Conservation (phyloP, 306 rosid genomes). For the Quercus dentata region DNA sequence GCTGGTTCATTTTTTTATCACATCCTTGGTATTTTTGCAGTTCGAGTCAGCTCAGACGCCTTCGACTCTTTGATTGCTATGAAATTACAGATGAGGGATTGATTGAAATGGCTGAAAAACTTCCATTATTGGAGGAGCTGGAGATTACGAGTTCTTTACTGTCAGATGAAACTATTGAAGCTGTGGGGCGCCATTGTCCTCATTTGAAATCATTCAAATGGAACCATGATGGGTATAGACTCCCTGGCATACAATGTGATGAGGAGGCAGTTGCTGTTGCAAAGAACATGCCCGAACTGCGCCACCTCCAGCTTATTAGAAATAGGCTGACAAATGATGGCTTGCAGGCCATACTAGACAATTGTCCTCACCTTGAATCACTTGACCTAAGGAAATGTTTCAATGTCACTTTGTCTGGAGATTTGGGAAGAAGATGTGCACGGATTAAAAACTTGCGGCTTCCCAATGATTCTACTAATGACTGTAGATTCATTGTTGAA, state of each 20-base stretch:
- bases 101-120: constrained; percentile 35
- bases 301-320: background rate
- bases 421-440: constrained; percentile 25
- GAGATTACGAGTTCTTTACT: constrained; percentile 34
- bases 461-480: constrained; percentile 23
- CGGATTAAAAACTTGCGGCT: background rate
- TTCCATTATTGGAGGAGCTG: constrained; percentile 67
- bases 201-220: constrained; percentile 40
- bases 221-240: constrained; percentile 14
- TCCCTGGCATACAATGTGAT: constrained; percentile 2
- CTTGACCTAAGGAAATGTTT: constrained; percentile 27
- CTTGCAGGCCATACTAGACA: background rate
- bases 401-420: constrained; percentile 32
- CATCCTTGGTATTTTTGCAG: constrained; percentile 22
- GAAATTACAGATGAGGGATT: constrained; percentile 43
- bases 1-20: background rate
- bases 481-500: too few relatives aligned
- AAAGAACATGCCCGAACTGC: background rate
- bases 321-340: background rate
- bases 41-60: constrained; percentile 34
- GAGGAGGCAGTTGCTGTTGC: constrained; percentile 36
- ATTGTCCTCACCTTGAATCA: constrained; percentile 1
- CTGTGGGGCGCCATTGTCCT: constrained; percentile 52
- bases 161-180: constrained; percentile 29
- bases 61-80: constrained; percentile 39